Evolutionary conservation across 176 grass and related monocot species (phyloP), one percentile per base, ranked within the genome.

Genomic region (Zea mays): DNA sequence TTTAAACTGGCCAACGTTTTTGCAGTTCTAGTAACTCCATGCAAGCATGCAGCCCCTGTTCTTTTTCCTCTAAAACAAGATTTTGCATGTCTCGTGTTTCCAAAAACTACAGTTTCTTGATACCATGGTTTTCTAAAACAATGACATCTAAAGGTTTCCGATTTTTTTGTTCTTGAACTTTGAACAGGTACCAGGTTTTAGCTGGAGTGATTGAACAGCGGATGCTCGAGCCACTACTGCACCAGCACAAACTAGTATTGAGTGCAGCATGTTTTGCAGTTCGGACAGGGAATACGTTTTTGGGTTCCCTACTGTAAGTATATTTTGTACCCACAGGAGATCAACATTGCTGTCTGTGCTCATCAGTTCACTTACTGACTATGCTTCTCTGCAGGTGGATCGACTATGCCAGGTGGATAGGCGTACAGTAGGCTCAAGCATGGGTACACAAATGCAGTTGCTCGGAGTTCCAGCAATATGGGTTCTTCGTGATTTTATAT

Each of bases 191-290:
- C 67, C 92, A 94, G 64, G 15, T 99, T 55, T 65, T 99, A 19
- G 96, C 96, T 34, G 92, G 96, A 61, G 87, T 99, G 75, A 95
- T 99, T 15, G 96, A 99, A 81, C 96, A 99, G 64, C 88, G 92
- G 45, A 90, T 99, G 77, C 77, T 99, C 8, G 96, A 99, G 80
- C 96, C 96, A 11, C 79, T 90, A 58, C 77, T 99, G 46, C 96
- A 99, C 86, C 89, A 71, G 37, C 85, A 87, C 62, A 99, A 99
- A 71, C 51, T 90, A 47, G 70, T 8, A 34, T 44, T 95, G 44
- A 81, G 90, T 52, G 96, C 96, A 35, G n/a, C 86, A 75, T 87
- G 96, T 84, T 99, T 99, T 83, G 96, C 96, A 16, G 89, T 95
- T 86, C 83, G 96, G 52, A 99, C 96, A 49, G 96, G 92, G 72